These are phyloP conservation scores for Rhodotorula glutinis DNA, from an alignment of 1,284 basidiomycete genomes.

Conservation along the genomic window DNA sequence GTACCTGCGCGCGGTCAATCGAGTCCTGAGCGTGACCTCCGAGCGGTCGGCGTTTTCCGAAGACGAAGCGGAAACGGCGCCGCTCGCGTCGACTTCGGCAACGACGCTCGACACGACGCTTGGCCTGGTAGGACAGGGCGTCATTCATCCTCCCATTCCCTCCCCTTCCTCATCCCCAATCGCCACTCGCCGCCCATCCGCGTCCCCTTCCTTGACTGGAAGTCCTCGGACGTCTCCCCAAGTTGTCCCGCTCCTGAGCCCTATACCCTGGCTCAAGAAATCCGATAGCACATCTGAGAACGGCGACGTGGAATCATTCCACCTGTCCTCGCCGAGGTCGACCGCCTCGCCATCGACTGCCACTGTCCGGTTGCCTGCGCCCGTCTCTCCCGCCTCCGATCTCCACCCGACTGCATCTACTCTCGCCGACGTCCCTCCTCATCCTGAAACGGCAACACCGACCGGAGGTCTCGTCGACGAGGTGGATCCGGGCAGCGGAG, in stretches of 20 bases:
- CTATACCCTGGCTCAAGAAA: constrained; percentile 37
- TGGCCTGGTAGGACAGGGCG: constrained; percentile 17
- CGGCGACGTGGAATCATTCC: constrained; percentile 7
- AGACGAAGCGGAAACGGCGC: constrained; percentile 19
- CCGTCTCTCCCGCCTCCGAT: neutral
- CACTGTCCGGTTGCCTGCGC: neutral
- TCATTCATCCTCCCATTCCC: constrained; percentile 8
- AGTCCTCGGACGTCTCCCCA: constrained; percentile 20
- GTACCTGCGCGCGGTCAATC: constrained; percentile 84
- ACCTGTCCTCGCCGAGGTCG: constrained; percentile 7
- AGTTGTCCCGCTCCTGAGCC: constrained; percentile 35
- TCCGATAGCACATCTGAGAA: neutral
- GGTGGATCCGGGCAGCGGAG: constrained; percentile 35
- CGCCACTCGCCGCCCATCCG: constrained; percentile 6
- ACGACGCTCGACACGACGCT: constrained; percentile 18
- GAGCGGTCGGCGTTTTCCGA: constrained; percentile 29
- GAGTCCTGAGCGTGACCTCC: constrained; percentile 79
- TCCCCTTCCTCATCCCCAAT: neutral
- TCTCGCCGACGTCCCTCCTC: neutral
- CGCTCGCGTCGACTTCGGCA: constrained; percentile 22
- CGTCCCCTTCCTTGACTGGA: constrained; percentile 8
- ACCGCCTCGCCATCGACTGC: neutral
- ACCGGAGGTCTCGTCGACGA: constrained; percentile 41
- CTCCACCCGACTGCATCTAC: neutral
- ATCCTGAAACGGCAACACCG: constrained; percentile 22